Base-by-base conservation (phyloP, 495 filamentous ascomycete species). In the Entonaema liquescens region DNA sequence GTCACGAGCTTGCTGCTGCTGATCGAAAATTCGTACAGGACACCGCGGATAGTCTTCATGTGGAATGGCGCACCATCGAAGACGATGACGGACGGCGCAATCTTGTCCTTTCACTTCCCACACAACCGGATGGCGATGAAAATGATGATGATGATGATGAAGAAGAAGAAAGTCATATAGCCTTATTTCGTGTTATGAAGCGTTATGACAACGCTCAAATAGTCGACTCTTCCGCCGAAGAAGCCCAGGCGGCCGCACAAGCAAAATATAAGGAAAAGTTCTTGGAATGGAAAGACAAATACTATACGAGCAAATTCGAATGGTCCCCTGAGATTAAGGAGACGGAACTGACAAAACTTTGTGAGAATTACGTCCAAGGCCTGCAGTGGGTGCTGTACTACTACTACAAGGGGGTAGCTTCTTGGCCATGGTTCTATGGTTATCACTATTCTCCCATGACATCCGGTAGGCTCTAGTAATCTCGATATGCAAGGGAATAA, bases 371-470 rank as follows among this genome's bases (percentile, higher is more conserved):
- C 78, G 91, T 99, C 5, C 92, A 98, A 82, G 96, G 96, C 28
- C 81, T 99, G 56, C 96, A 99, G 75, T 99, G 96, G 96, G 96
- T 99, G 35, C 82, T 99, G 38, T 97, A 90, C 80, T 99, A 99
- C 81, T 99, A 99, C 77, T 98, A 99, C 77, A 89, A 91, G 59
- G 95, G 96, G 55, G 94, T 99, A 60, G 96, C 90, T 26, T 98
- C 94, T 55, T 99, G 96, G 96, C 92, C 95, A 25, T 99, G 96
- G 96, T 99, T 92, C 80, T 99, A 98, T 80, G 79, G 83, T 35
- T 99, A 97, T 75, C 96, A 99, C 80, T 99, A 98, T 79, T 90
- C 96, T 4, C 96, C 96, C 8, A 97, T 97, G 92, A 98, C 95
- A 53, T 95, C 92, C 58, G 91, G 90, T 92, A 77, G 75, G 50